Evolutionary conservation across 2,329 filamentous ascomycete genomes (phyloP).

Genomic region (Fonsecaea multimorphosa): DNA sequence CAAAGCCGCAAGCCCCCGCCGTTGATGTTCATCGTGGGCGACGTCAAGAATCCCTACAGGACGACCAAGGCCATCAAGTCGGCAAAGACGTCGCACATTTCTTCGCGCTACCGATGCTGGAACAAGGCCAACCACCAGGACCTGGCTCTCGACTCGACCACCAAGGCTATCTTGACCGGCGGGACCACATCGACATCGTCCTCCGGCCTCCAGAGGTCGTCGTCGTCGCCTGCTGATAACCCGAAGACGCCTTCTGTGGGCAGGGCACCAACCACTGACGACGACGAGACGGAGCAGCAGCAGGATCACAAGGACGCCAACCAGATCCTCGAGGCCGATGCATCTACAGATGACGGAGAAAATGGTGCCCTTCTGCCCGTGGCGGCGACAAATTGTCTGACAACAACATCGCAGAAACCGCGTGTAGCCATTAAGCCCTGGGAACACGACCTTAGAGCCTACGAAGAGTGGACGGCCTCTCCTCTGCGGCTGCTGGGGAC

Average conservation of each 20-base stretch:
- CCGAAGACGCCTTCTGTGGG: not conserved
- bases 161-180: conserved; percentile 25
- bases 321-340: too few species aligned
- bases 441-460: conserved; percentile 3
- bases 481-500: conserved; percentile 19
- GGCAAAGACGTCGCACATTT: conserved; percentile 27
- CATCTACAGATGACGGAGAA: not conserved
- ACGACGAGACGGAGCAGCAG: not conserved
- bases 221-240: not conserved
- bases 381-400: not conserved
- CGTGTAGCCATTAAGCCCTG: conserved; percentile 7
- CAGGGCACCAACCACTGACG: too few species aligned
- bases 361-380: not conserved
- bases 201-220: conserved; percentile 9
- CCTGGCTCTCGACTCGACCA: conserved; percentile 24
- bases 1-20: conserved; percentile 20
- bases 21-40: conserved; percentile 28
- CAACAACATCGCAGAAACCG: not conserved
- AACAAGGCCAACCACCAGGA: conserved; percentile 22
- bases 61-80: conserved; percentile 13
- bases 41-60: conserved; percentile 11
- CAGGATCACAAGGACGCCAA: too few species aligned
- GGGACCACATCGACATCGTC: not conserved
- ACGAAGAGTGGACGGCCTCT: conserved; percentile 13
- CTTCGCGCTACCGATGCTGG: conserved; percentile 23